Percentiles rank a stretch among this genome's conserved stretches.
phyloP scores from a whole-genome alignment of 768 basidiomycete species.

The Rhizopogon rudus region DNA sequence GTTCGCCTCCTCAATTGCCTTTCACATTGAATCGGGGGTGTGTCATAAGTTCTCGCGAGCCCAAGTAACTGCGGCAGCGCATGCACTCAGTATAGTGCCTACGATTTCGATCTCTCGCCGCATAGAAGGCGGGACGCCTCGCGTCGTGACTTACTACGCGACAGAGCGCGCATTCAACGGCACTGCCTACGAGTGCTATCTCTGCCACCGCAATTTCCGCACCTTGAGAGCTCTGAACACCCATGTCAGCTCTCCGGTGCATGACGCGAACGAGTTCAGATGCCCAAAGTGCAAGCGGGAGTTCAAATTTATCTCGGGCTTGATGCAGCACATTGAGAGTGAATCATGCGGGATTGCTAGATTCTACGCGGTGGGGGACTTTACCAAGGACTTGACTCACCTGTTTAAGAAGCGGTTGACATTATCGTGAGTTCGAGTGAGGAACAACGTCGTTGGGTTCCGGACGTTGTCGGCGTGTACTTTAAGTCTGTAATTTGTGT shows the following conservation, averaged over 20 bases:
- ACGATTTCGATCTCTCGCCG: conserved; percentile 31
- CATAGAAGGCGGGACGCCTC: conserved; percentile 10
- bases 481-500: no score
- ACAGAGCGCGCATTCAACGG: conserved; percentile 20
- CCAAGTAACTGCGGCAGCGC: conserved; percentile 32
- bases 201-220: conserved; percentile 29
- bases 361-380: not conserved
- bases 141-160: conserved; percentile 24
- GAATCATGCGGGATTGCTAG: not conserved
- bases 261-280: conserved; percentile 26
- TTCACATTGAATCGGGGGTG: conserved; percentile 35
- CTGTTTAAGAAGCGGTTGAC: not conserved
- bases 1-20: conserved; percentile 29
- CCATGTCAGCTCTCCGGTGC: conserved; percentile 25
- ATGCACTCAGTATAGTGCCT: conserved; percentile 28
- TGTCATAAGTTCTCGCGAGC: conserved; percentile 32
- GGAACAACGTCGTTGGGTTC: no score
- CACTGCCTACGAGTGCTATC: conserved; percentile 34
- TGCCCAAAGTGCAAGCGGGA: no score
- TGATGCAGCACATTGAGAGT: conserved; percentile 32
- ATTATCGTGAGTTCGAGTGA: no score
- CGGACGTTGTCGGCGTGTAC: no score
- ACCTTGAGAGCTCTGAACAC: conserved; percentile 21
- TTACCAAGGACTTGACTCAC: not conserved
- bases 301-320: not conserved